Evolutionary conservation across 108 stramenopile species (phyloP).

Genomic region (Asterionellopsis glacialis): DNA sequence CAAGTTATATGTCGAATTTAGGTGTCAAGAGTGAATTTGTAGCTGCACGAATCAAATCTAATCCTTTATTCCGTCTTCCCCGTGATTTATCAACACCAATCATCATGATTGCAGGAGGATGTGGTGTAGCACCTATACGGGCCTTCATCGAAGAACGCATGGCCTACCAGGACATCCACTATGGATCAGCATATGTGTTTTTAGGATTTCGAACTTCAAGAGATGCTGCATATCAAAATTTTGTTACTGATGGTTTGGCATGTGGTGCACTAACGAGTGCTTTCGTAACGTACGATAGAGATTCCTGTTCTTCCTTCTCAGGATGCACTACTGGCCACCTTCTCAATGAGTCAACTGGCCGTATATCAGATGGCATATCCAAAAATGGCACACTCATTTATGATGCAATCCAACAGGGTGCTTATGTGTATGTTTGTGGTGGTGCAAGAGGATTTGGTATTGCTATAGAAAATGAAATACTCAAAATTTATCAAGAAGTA

Average conservation of each 20-base stretch:
- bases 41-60: conserved; percentile 29
- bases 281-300: conserved; percentile 23
- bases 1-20: conserved; percentile 22
- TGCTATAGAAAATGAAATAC: conserved; percentile 40
- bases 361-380: conserved; percentile 36
- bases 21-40: conserved; percentile 7
- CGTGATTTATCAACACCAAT: conserved; percentile 36
- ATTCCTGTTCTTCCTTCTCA: neutral
- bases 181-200: conserved; percentile 44
- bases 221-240: conserved; percentile 49
- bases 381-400: conserved; percentile 24
- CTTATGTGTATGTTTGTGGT: conserved; percentile 53
- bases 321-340: conserved; percentile 13
- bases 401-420: conserved; percentile 45
- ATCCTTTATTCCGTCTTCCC: conserved; percentile 70
- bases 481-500: conserved; percentile 43
- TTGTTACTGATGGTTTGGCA: conserved; percentile 35
- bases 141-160: conserved; percentile 64
- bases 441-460: conserved; percentile 66
- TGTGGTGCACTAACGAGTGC: conserved; percentile 37
- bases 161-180: conserved; percentile 5
- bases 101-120: conserved; percentile 65
- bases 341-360: conserved; percentile 10
- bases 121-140: conserved; percentile 69
- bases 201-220: conserved; percentile 56